Evolutionary conservation across 352 stramenopile species (phyloP).

Genomic region (Phytophthora cajani): DNA sequence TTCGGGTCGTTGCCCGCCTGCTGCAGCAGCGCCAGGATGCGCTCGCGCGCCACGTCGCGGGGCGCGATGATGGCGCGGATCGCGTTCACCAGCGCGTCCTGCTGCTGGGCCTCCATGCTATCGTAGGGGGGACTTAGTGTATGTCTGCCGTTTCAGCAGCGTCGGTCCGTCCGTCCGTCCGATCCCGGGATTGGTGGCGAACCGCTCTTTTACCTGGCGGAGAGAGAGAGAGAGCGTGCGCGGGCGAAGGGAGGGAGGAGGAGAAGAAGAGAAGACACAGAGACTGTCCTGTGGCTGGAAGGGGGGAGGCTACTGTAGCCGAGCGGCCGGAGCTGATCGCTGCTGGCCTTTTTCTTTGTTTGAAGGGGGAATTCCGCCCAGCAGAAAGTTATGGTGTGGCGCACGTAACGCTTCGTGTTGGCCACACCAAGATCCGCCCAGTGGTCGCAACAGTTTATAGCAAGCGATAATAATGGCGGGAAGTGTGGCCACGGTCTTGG

Average conservation of each 20-base stretch:
- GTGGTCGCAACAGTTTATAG: neutral
- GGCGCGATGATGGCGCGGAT: conserved; percentile 83
- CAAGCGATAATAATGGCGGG: conserved; percentile 29
- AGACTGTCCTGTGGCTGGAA: neutral
- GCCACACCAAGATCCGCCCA: neutral
- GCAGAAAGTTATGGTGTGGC: neutral
- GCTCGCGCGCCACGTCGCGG: conserved; percentile 65
- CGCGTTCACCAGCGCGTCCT: conserved; percentile 74
- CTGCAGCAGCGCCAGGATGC: conserved; percentile 67
- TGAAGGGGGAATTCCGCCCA: conserved; percentile 12
- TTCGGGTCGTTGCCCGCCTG: conserved; percentile 73
- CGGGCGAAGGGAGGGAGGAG: neutral
- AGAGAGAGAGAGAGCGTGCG: neutral
- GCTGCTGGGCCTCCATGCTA: conserved; percentile 57
- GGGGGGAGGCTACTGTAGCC: neutral
- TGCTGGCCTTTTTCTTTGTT: conserved; percentile 46
- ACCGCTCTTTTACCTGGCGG: conserved; percentile 21
- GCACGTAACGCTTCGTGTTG: neutral
- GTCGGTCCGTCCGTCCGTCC: conserved; percentile 3
- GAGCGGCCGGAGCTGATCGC: neutral
- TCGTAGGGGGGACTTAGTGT: neutral
- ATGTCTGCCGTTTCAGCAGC: conserved; percentile 10
- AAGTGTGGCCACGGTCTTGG: conserved; percentile 50
- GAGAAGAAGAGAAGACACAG: neutral
- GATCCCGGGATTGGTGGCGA: conserved; percentile 30